phyloP scores from a whole-genome alignment of 768 basidiomycete species.

The Trametes meyenii region DNA sequence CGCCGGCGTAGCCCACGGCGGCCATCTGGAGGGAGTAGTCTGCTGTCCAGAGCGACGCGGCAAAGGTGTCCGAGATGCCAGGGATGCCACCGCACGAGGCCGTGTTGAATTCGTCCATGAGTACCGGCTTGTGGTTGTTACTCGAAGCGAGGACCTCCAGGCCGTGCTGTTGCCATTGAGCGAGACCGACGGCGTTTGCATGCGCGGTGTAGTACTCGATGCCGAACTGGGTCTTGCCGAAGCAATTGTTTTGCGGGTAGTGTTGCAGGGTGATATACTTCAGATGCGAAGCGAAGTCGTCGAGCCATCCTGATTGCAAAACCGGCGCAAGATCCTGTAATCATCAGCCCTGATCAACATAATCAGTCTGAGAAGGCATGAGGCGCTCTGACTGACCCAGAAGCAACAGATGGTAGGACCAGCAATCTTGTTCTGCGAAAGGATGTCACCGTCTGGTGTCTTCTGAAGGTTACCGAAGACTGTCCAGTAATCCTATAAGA shows the following conservation, averaged over 20 bases:
- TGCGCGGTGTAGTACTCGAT: constrained; percentile 50
- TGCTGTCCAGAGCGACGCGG: constrained; percentile 51
- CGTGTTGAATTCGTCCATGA: constrained; percentile 59
- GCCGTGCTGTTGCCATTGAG: constrained; percentile 51
- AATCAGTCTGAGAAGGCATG: neutral
- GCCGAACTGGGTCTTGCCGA: constrained; percentile 39
- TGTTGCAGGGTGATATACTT: constrained; percentile 58
- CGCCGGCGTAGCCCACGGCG: constrained; percentile 48
- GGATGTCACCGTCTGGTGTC: constrained; percentile 43
- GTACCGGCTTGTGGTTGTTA: constrained; percentile 39
- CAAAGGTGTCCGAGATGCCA: constrained; percentile 53
- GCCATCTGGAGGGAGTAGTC: constrained; percentile 59
- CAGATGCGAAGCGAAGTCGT: constrained; percentile 40
- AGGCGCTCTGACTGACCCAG: constrained; percentile 45
- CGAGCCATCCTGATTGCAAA: constrained; percentile 45
- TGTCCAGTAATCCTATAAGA: constrained; percentile 44
- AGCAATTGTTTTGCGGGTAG: constrained; percentile 51
- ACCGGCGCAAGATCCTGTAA: constrained; percentile 46
- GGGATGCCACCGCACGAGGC: constrained; percentile 57
- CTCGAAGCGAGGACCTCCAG: constrained; percentile 39
- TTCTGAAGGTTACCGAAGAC: constrained; percentile 40
- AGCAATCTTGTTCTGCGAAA: constrained; percentile 43
- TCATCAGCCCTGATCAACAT: neutral
- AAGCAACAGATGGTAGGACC: constrained; percentile 55
- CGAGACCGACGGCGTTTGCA: constrained; percentile 44